Evolutionary conservation across 148 eudicot genomes (phyloP), one percentile per base, ranked within the genome.

Genomic region (Rhododendron williamsianum): DNA sequence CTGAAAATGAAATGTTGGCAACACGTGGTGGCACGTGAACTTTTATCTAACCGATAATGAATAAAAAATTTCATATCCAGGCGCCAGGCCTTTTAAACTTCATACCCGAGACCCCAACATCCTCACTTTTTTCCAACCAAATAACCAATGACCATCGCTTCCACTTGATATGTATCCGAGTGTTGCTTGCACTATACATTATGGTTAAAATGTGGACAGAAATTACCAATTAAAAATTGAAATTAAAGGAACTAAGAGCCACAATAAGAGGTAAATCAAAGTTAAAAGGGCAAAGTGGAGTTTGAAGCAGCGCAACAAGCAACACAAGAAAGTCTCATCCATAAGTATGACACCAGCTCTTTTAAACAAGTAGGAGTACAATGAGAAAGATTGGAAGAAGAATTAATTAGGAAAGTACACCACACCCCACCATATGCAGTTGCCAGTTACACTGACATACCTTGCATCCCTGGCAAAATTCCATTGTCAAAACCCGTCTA

Each of bases 401-500:
- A 10, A 18, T 73, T 27, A 58, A 30, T 7, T 35, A 4, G 25
- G 11, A 33, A 72, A 43, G 41, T 54, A 72, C 46, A 82, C n/a
- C 19, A 49, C 25, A 10, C 35, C 78, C n/a, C 78, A 84, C 30
- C n/a, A 11, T 19, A 72, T 38, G 82, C 72, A 52, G 43, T 16
- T 76, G 27, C 49, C 2, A 45, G 10, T 46, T 46, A 46, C 56
- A 80, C 46, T 83, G 33, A 45, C 81, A 38, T 88, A 96, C 99
- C 99, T 92, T 96, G 87, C 88, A 87, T 69, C 99, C 99, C 72
- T 88, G 85, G 84, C 96, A 96, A 78, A 92, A 94, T 80, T 96
- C 85, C 99, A 96, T 96, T 9, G 98, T 96, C 93, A 96, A 90
- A 67, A 95, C 95, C 90, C 93, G 90, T 87, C 85, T 90, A 13